Conservation (phyloP, 2,329 filamentous ascomycete species). For the Microdochium nivale region DNA sequence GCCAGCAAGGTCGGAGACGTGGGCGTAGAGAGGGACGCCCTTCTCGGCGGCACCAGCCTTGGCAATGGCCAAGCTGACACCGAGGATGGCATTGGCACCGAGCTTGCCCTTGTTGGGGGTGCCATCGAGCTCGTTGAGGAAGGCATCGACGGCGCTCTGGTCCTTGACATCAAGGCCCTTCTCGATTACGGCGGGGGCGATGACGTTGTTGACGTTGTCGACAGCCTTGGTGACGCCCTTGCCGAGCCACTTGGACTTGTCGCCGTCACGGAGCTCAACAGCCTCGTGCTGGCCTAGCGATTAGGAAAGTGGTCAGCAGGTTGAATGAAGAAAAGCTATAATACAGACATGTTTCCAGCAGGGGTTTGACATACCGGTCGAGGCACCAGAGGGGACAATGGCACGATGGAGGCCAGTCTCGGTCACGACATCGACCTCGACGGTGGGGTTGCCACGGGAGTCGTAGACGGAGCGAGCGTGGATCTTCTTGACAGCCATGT, state of each 20-base stretch:
- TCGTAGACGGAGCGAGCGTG: constrained; percentile 96
- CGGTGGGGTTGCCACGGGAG: constrained; percentile 96
- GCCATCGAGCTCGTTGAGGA: constrained; percentile 79
- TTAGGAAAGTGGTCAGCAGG: constrained; percentile 4
- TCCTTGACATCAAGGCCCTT: constrained; percentile 79
- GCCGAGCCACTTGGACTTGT: constrained; percentile 78
- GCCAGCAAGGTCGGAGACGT: constrained; percentile 78
- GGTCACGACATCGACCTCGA: constrained; percentile 95
- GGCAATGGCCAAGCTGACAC: constrained; percentile 75
- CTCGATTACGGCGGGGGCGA: constrained; percentile 76
- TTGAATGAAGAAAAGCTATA: constrained; percentile 13
- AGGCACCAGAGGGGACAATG: constrained; percentile 94
- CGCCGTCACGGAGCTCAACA: constrained; percentile 82
- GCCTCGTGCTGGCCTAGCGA: constrained; percentile 75
- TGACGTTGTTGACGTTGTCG: constrained; percentile 73
- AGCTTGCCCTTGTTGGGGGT: constrained; percentile 81
- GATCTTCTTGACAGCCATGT: constrained; percentile 85
- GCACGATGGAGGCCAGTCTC: constrained; percentile 95
- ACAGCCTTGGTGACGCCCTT: constrained; percentile 86
- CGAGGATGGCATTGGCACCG: constrained; percentile 82
- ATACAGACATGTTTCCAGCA: constrained; percentile 3
- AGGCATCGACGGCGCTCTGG: constrained; percentile 74
- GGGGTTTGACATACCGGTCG: constrained; percentile 60
- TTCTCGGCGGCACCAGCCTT: constrained; percentile 88
- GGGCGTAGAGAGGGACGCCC: constrained; percentile 77